A percentile compares a stretch with the other conserved stretches of the same genome.
Conservation (phyloP, 352 stramenopile species). For the Pythium biforme region DNA sequence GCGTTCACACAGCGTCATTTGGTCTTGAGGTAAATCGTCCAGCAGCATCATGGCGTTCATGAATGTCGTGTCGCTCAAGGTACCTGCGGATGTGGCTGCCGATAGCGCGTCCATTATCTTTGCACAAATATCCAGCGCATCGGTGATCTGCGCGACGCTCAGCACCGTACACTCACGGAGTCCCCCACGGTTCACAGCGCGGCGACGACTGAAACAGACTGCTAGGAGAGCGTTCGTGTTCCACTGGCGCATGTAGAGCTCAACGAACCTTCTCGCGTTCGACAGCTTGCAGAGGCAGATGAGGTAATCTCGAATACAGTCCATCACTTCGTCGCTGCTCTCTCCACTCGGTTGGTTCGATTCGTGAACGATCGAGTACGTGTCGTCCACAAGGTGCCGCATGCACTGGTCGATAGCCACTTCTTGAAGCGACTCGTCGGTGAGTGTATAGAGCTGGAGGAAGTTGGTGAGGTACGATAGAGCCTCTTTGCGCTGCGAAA, state of each 20-base stretch:
- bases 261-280: slow-evolving; percentile 39
- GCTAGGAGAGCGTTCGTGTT: slow-evolving; percentile 42
- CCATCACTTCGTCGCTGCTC: neutral
- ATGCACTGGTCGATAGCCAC: slow-evolving; percentile 56
- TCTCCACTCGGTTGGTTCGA: slow-evolving; percentile 17
- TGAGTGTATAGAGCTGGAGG: slow-evolving; percentile 58
- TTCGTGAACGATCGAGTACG: slow-evolving; percentile 9
- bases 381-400: slow-evolving; percentile 35
- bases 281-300: slow-evolving; percentile 41
- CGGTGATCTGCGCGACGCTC: slow-evolving; percentile 28
- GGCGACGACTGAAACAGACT: slow-evolving; percentile 38
- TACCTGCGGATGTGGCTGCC: slow-evolving; percentile 2
- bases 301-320: slow-evolving; percentile 29
- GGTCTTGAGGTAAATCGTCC: slow-evolving; percentile 15
- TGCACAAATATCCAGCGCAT: slow-evolving; percentile 33
- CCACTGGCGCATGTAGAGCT: slow-evolving; percentile 52
- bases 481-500: slow-evolving; percentile 31
- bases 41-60: slow-evolving; percentile 24
- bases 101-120: slow-evolving; percentile 17
- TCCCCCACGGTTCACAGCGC: slow-evolving; percentile 36
- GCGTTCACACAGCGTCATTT: slow-evolving; percentile 13
- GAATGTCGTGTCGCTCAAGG: slow-evolving; percentile 21
- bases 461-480: slow-evolving; percentile 66
- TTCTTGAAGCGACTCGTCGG: slow-evolving; percentile 44
- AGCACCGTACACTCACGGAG: slow-evolving; percentile 43